phyloP scores from a whole-genome alignment of 2,329 filamentous ascomycete genomes.

The Atkinsonella texensis region DNA sequence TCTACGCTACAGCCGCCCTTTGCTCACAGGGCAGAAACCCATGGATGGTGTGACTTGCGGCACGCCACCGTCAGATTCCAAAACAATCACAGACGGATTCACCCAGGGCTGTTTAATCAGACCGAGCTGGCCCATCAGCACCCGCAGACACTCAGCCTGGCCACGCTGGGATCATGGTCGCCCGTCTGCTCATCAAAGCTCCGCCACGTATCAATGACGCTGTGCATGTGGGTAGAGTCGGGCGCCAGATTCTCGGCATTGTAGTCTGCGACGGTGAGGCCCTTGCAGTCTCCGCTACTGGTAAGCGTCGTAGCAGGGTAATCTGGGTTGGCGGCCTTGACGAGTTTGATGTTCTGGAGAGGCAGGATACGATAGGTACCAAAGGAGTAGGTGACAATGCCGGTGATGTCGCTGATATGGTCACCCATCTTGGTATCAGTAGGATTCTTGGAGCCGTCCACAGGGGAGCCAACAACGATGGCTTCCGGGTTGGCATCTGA shows the following conservation, averaged over 20 bases:
- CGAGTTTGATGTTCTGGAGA: slow-evolving; percentile 40
- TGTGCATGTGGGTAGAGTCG: slow-evolving; percentile 39
- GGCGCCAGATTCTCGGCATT: slow-evolving; percentile 59
- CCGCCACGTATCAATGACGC: slow-evolving; percentile 56
- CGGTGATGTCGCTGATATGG: slow-evolving; percentile 51
- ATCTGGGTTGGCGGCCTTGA: slow-evolving; percentile 31
- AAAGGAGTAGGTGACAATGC: slow-evolving; percentile 52
- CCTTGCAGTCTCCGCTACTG: slow-evolving; percentile 44
- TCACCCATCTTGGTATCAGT: slow-evolving; percentile 52
- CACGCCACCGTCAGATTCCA: too few relatives aligned
- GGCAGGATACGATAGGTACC: slow-evolving; percentile 61
- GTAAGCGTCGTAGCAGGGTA: slow-evolving; percentile 39
- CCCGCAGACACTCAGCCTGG: slow-evolving; percentile 47
- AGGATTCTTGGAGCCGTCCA: slow-evolving; percentile 53
- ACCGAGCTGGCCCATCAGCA: slow-evolving; percentile 8
- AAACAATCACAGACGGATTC: too few relatives aligned
- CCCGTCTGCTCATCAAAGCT: slow-evolving; percentile 42
- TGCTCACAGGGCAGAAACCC: too few relatives aligned
- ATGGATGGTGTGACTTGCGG: too few relatives aligned
- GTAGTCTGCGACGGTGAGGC: slow-evolving; percentile 53
- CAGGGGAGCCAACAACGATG: slow-evolving; percentile 50
- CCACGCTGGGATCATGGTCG: slow-evolving; percentile 60
- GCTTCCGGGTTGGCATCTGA: slow-evolving; percentile 57
- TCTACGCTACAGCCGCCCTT: too few relatives aligned
- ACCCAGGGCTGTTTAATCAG: too few relatives aligned